phyloP scores from a whole-genome alignment of 805 yeast species.

The Candida argentea region DNA sequence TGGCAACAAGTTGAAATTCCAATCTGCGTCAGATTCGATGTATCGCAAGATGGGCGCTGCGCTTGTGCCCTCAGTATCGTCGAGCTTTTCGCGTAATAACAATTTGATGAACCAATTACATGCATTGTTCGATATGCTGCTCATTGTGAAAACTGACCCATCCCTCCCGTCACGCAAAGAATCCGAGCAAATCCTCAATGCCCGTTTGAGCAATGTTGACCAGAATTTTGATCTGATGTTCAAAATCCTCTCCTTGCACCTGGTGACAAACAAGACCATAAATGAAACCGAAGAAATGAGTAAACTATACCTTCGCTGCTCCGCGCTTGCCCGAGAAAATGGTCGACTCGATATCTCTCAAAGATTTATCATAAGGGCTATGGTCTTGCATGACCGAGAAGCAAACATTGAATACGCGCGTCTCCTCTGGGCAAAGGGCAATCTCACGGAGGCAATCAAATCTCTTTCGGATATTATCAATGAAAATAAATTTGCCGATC shows the following conservation, averaged over 20 bases:
- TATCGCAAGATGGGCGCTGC: conserved; percentile 51
- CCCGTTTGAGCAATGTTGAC: conserved; percentile 25
- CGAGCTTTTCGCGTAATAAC: conserved; percentile 27
- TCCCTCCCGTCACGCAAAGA: too few relatives aligned
- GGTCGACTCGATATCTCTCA: conserved; percentile 66
- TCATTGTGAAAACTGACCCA: conserved; percentile 11
- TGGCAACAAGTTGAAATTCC: conserved; percentile 22
- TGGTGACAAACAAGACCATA: conserved; percentile 28
- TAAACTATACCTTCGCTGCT: conserved; percentile 46
- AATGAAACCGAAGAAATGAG: conserved; percentile 27
- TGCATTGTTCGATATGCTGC: conserved; percentile 22
- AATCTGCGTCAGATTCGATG: conserved; percentile 37
- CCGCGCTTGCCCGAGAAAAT: conserved; percentile 57
- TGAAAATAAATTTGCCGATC: conserved; percentile 10
- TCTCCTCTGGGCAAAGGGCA: conserved; percentile 83
- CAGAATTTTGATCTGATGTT: conserved; percentile 47
- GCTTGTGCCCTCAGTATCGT: conserved; percentile 31
- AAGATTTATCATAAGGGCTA: conserved; percentile 53
- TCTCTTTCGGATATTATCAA: conserved; percentile 36
- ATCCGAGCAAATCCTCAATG: conserved; percentile 13
- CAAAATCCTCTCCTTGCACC: conserved; percentile 49
- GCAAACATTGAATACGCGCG: conserved; percentile 73
- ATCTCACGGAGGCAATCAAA: conserved; percentile 73
- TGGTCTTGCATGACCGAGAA: conserved; percentile 27
- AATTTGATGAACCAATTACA: conserved; percentile 28